These are phyloP conservation scores for Leccinum pellstonianum DNA, from an alignment of 768 basidiomycete species.

Conservation along the genomic window DNA sequence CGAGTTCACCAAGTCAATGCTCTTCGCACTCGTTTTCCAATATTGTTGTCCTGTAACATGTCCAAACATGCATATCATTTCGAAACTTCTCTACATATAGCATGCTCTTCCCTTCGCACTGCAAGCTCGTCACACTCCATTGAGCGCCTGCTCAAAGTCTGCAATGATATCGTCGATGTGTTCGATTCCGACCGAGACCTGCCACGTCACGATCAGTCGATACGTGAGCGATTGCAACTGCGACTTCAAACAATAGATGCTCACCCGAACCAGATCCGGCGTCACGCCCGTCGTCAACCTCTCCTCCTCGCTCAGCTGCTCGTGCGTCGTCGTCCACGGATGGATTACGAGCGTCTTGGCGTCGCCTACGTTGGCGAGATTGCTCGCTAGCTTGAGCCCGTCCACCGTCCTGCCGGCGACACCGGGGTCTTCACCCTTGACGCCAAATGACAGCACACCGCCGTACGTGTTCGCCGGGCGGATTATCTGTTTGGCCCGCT, in stretches of 20 bases:
- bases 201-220: neutral
- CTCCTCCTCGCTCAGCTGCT: constrained; percentile 52
- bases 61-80: neutral
- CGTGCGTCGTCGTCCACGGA: constrained; percentile 58
- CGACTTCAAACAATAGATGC: constrained; percentile 11
- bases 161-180: constrained; percentile 47
- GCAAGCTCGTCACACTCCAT: constrained; percentile 5
- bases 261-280: constrained; percentile 55
- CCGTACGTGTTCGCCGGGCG: constrained; percentile 59
- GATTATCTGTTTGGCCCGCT: constrained; percentile 54
- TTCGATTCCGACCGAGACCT: constrained; percentile 47
- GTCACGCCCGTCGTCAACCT: constrained; percentile 50
- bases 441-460: constrained; percentile 76
- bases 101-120: neutral
- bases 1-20: too few species aligned
- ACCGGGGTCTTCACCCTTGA: constrained; percentile 43
- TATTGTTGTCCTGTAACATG: too few species aligned
- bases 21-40: too few species aligned
- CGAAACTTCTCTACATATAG: neutral
- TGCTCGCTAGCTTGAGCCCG: constrained; percentile 63
- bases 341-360: constrained; percentile 64
- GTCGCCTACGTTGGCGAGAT: constrained; percentile 72
- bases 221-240: neutral
- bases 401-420: constrained; percentile 65
- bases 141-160: constrained; percentile 44